These are phyloP conservation scores for Acacia concinna DNA, from an alignment of 331 rosid species.

Conservation along the genomic window DNA sequence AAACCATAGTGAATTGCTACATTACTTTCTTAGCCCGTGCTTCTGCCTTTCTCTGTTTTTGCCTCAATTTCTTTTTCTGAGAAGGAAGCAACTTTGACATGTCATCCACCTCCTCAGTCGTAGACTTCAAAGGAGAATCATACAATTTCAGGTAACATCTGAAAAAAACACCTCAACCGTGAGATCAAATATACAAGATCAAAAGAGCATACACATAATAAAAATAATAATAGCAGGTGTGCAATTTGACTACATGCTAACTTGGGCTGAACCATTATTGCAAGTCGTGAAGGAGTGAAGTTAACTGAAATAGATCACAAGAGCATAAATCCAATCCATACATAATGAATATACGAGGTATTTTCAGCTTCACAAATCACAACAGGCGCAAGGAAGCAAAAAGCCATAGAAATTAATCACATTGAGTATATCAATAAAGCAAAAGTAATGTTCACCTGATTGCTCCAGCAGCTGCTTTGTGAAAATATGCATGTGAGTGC, in stretches of 20 bases:
- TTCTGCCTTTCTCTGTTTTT: conserved; percentile 93
- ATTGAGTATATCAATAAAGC: neutral
- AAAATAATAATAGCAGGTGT: neutral
- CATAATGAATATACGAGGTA: neutral
- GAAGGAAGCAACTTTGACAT: conserved; percentile 85
- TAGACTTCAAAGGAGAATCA: conserved; percentile 86
- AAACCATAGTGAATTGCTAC: conserved; percentile 31
- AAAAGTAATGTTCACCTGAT: conserved; percentile 57
- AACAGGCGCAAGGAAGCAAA: neutral
- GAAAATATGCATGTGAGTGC: conserved; percentile 92
- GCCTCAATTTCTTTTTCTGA: conserved; percentile 96
- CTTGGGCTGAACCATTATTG: no score
- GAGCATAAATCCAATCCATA: conserved; percentile 12
- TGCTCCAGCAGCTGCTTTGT: conserved; percentile 96
- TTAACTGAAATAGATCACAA: neutral
- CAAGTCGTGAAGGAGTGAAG: no score
- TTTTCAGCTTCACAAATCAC: neutral
- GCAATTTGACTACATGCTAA: no score
- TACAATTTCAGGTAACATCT: conserved; percentile 88
- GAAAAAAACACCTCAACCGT: conserved; percentile 38
- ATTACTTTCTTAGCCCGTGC: conserved; percentile 92
- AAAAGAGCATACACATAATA: neutral
- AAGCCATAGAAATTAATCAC: neutral
- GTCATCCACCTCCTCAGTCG: conserved; percentile 72
- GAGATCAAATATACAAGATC: conserved; percentile 21